phyloP scores from a whole-genome alignment of 441 rosid species.

The Omphalea diandra region DNA sequence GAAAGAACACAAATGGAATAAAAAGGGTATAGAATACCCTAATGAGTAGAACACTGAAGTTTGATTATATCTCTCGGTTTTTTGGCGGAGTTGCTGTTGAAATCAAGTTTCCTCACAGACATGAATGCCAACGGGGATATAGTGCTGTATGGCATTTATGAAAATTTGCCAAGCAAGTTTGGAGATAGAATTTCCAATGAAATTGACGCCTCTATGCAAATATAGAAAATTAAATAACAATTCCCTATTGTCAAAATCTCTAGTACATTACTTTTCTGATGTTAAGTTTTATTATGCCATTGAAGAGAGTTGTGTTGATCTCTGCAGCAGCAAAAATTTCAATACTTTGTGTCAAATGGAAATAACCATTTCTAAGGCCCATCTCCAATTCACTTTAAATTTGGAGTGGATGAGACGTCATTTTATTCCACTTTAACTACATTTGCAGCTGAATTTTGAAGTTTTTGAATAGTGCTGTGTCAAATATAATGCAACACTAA shows the following conservation, averaged over 20 bases:
- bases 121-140: no score
- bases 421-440: no score
- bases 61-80: not conserved
- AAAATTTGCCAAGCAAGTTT: not conserved
- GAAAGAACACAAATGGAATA: no score
- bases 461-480: no score
- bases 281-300: not conserved
- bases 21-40: not conserved
- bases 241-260: not conserved
- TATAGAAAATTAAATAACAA: not conserved
- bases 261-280: no score
- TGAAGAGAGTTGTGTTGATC: not conserved
- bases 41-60: no score
- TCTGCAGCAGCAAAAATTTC: not conserved
- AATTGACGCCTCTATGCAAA: not conserved
- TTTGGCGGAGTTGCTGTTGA: not conserved
- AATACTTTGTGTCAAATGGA: not conserved
- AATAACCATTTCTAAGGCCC: not conserved
- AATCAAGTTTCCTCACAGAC: not conserved
- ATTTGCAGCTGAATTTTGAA: no score
- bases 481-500: no score
- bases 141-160: not conserved
- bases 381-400: no score
- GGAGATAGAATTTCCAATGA: not conserved
- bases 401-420: not conserved